Evolutionary conservation across 345 rosid species (phyloP), one percentile per base, ranked within the genome.

Genomic region (Carallia pectinifolia): DNA sequence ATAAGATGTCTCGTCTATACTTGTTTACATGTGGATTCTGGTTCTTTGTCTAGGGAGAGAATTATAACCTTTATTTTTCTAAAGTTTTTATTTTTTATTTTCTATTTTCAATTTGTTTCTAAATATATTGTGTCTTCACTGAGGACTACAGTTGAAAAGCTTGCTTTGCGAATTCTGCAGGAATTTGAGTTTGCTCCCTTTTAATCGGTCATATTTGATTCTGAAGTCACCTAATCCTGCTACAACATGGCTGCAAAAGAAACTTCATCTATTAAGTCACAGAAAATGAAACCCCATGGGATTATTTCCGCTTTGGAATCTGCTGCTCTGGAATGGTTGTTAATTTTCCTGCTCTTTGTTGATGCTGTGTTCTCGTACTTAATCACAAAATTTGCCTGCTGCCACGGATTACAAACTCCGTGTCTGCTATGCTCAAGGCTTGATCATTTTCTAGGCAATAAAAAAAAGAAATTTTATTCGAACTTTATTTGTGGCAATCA

Each of bases 361-460:
- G 79, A 90, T 82, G 92, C 96, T 27, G 65, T 85, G 30, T 79
- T 88, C 72, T 79, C 96, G 1, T 92, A 79, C 72, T 54, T 88
- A 31, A 86, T 89, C 66, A 81, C 90, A n/a, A 85, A 67, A 79
- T 92, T 92, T 71, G 90, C 98, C 30, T 74, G 62, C 59, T 73
- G 70, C 69, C 88, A 85, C 2, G 62, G 85, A 30, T 79, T 95
- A 77, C 96, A 84, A 64, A 70, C 84, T 13, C 98, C 97, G 0
- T 95, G 99, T 61, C 70, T 90, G 52, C 80, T 92, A 29, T 95
- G 99, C 80, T 89, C 98, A 18, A 85, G 90, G 65, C 96, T 95
- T 31, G 99, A 95, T 82, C 97, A 87, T 69, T 80, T 95, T 62
- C 71, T 90, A 1, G 90, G 91, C 56, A 79, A 69, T 19, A 74